Conservation (phyloP, 2,329 filamentous ascomycete genomes). For the Fusarium marasasianum region DNA sequence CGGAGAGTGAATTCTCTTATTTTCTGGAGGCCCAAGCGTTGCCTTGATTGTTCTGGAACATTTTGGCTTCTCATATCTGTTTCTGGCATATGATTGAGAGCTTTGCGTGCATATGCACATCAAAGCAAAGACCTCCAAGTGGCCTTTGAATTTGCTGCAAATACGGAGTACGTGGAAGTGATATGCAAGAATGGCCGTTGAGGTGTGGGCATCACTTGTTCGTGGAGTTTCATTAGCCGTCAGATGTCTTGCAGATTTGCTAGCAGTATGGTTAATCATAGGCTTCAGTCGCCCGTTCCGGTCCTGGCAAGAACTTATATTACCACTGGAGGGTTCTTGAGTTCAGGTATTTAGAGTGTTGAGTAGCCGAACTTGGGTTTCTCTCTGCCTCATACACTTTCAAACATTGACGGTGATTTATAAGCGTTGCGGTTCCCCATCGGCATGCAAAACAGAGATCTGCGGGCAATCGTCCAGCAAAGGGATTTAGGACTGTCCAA, state of each 20-base stretch:
- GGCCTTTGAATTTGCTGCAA: neutral
- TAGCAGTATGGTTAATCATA: neutral
- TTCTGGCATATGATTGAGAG: neutral
- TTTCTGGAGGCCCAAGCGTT: conserved; percentile 8
- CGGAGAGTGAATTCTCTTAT: neutral
- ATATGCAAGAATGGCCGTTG: conserved; percentile 1
- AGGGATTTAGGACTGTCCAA: neutral
- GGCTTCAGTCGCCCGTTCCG: conserved; percentile 22
- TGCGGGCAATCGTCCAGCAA: neutral
- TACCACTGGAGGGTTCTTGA: neutral
- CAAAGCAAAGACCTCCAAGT: conserved; percentile 11
- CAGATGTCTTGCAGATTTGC: neutral
- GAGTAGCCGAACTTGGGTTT: neutral
- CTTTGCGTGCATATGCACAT: conserved; percentile 5
- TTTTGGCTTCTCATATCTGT: conserved; percentile 9
- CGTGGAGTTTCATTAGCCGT: neutral
- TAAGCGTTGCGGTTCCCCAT: neutral
- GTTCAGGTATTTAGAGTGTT: neutral
- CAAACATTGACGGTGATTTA: neutral
- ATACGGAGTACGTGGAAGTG: neutral
- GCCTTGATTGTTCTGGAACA: conserved; percentile 23
- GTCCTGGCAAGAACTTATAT: neutral
- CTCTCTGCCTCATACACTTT: neutral
- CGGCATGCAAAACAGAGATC: neutral
- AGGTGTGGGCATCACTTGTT: neutral